Evolutionary conservation across 306 rosid genomes (phyloP).

Genomic region (Castanospermum australe): DNA sequence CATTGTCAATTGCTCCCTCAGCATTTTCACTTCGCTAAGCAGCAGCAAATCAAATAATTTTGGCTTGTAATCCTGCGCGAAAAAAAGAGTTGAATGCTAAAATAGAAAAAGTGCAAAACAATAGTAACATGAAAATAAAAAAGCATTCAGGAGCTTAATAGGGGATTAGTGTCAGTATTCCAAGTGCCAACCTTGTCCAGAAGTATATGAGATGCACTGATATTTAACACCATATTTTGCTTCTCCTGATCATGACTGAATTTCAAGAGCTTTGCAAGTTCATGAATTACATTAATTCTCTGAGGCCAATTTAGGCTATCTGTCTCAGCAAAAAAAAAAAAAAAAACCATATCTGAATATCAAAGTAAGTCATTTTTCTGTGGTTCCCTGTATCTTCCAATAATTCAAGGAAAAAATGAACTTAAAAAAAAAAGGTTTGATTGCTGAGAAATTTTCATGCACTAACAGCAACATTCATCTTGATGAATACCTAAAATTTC

Average conservation of each 20-base stretch:
- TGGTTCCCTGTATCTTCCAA: neutral
- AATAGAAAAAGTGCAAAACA: neutral
- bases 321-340: constrained; percentile 12
- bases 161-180: neutral
- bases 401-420: neutral
- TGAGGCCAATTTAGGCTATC: constrained; percentile 52
- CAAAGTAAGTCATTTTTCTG: neutral
- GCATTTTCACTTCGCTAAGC: constrained; percentile 28
- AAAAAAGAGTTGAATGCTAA: neutral
- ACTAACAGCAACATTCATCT: neutral
- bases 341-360: neutral
- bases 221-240: constrained; percentile 43
- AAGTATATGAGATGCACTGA: constrained; percentile 50
- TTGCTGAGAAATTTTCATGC: neutral
- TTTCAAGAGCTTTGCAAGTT: constrained; percentile 51
- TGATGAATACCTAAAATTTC: neutral
- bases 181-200: constrained; percentile 62
- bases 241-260: constrained; percentile 53
- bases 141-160: neutral
- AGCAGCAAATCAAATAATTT: constrained; percentile 41
- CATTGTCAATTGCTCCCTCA: constrained; percentile 32
- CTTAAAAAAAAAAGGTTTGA: too few species aligned
- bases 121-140: neutral
- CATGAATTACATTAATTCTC: constrained; percentile 48
- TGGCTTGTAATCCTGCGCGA: constrained; percentile 52